These are phyloP conservation scores for Bryoerythrophyllum caledonicum DNA, from an alignment of 225 moss, liverwort and hornwort genomes.

Conservation along the genomic window DNA sequence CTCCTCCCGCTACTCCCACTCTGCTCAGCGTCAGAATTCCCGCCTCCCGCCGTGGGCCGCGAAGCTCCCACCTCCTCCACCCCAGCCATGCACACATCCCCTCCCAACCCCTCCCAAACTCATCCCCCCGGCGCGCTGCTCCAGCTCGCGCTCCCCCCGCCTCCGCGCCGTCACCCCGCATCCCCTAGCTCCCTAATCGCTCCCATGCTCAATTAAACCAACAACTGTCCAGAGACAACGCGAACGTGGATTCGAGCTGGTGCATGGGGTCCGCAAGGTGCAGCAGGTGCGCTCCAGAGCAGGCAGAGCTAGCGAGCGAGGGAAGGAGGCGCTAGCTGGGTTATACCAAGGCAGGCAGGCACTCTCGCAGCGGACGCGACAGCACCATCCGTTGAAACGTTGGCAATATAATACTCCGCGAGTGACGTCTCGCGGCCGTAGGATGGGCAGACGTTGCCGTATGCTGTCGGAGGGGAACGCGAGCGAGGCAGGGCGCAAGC, in stretches of 20 bases:
- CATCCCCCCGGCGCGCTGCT: no score
- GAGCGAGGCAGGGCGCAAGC: not conserved
- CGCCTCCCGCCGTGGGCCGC: slow-evolving; percentile 76
- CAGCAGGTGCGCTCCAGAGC: no score
- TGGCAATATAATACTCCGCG: slow-evolving; percentile 37
- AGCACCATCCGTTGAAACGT: slow-evolving; percentile 29
- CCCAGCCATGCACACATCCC: slow-evolving; percentile 86
- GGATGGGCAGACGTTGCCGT: slow-evolving; percentile 47
- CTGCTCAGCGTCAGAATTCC: slow-evolving; percentile 91
- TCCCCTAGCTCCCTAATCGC: slow-evolving; percentile 31
- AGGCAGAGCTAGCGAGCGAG: no score
- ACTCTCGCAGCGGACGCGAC: not conserved
- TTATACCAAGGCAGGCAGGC: no score
- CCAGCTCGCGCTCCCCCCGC: not conserved
- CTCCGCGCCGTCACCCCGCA: slow-evolving; percentile 32
- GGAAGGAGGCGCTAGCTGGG: no score
- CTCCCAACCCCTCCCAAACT: no score
- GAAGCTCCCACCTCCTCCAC: slow-evolving; percentile 80
- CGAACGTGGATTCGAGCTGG: no score
- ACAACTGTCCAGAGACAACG: no score
- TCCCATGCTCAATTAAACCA: slow-evolving; percentile 21
- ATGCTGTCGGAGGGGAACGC: slow-evolving; percentile 44
- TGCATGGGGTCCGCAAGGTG: not conserved
- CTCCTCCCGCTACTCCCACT: slow-evolving; percentile 76
- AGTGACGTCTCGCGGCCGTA: slow-evolving; percentile 39